Evolutionary conservation across 345 rosid genomes (phyloP).

Genomic region (Mangifera indica): DNA sequence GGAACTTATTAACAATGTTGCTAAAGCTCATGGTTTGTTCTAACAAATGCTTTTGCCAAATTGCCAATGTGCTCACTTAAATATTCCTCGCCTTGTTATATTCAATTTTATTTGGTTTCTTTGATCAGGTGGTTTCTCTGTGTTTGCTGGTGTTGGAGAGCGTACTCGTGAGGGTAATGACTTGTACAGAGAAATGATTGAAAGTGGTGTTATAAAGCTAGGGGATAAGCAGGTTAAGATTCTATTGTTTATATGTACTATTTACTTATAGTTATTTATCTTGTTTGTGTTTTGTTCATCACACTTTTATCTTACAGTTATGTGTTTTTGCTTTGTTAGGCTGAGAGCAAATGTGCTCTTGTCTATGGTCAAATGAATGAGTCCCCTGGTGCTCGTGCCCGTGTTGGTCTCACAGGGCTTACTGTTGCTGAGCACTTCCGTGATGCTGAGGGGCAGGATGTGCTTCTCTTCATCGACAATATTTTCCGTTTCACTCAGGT

Average conservation of each 20-base stretch:
- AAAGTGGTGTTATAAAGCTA: constrained; percentile 99
- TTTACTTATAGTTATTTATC: background rate
- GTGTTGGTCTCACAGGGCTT: constrained; percentile 97
- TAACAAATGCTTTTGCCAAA: background rate
- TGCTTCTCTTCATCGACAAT: constrained; percentile 94
- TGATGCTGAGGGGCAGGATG: constrained; percentile 99
- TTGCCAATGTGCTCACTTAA: background rate
- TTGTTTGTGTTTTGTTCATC: background rate
- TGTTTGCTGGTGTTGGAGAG: constrained; percentile 98
- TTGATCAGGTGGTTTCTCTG: constrained; percentile 91
- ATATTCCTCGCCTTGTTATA: background rate
- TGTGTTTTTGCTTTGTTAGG: constrained; percentile 32
- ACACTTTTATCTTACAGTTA: background rate
- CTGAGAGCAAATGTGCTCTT: constrained; percentile 96
- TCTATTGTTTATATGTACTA: background rate
- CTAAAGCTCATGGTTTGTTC: constrained; percentile 86
- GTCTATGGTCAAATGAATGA: constrained; percentile 99
- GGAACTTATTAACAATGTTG: constrained; percentile 98
- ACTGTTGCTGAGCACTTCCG: constrained; percentile 98
- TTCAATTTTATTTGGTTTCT: constrained; percentile 12
- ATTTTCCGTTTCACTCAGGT: constrained; percentile 97
- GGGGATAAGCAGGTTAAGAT: constrained; percentile 82
- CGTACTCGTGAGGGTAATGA: constrained; percentile 99
- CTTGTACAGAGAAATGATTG: constrained; percentile 97
- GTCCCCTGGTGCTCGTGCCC: constrained; percentile 99